phyloP scores from a whole-genome alignment of 192 early-diverging fungal species.

The Rhizophagus clarus region DNA sequence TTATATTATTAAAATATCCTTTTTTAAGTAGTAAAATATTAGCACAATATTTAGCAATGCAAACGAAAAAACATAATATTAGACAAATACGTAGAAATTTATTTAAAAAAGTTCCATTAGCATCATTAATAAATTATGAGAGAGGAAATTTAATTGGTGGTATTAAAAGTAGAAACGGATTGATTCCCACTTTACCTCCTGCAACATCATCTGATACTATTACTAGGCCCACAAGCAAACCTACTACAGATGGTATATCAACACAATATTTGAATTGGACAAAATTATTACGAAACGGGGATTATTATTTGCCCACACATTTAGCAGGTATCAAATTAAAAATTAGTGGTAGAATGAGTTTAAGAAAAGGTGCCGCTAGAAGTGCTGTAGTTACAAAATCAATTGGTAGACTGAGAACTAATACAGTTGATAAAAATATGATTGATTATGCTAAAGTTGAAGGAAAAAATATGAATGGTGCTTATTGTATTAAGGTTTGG shows the following conservation, averaged over 20 bases:
- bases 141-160: background rate
- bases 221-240: background rate
- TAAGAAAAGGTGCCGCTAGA: slow-evolving; percentile 17
- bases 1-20: slow-evolving; percentile 15
- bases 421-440: slow-evolving; percentile 8
- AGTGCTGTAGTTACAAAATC: slow-evolving; percentile 10
- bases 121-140: background rate
- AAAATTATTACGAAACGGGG: background rate
- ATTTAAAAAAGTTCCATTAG: slow-evolving; percentile 24
- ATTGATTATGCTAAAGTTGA: slow-evolving; percentile 27
- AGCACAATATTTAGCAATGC: slow-evolving; percentile 17
- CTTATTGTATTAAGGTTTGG: slow-evolving; percentile 28
- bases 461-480: slow-evolving; percentile 22
- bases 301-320: slow-evolving; percentile 13
- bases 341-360: slow-evolving; percentile 25
- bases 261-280: slow-evolving; percentile 3
- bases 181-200: background rate
- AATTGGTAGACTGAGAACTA: slow-evolving; percentile 9
- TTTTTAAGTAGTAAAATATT: slow-evolving; percentile 18
- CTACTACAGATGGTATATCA: background rate
- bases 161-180: background rate
- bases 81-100: background rate
- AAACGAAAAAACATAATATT: background rate
- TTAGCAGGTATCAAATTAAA: slow-evolving; percentile 15
- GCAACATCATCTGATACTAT: background rate